phyloP scores from a whole-genome alignment of 2,329 filamentous ascomycete species.

The Aspergillus glaucus region DNA sequence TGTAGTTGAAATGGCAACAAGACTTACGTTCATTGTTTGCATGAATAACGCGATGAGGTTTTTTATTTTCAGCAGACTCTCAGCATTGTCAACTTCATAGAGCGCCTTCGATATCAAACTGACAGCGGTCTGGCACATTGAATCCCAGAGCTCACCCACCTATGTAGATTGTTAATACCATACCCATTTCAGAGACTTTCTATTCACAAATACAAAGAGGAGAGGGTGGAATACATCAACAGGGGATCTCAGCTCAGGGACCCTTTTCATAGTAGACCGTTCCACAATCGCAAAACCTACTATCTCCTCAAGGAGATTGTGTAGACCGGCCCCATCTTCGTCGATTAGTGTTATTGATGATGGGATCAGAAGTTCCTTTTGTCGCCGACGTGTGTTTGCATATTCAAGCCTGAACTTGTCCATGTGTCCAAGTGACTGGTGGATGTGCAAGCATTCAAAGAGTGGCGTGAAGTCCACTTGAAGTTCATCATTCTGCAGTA shows the following conservation, averaged over 20 bases:
- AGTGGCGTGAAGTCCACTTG: constrained; percentile 91
- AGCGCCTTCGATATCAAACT: constrained; percentile 74
- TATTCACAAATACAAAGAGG: neutral
- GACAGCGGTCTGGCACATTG: constrained; percentile 87
- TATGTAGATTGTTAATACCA: constrained; percentile 26
- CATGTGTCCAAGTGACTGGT: constrained; percentile 85
- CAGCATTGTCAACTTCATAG: constrained; percentile 74
- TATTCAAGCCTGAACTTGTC: constrained; percentile 90
- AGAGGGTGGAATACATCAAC: constrained; percentile 58
- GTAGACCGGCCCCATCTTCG: constrained; percentile 80
- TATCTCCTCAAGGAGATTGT: constrained; percentile 85
- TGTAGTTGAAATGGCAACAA: neutral
- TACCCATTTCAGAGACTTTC: constrained; percentile 8
- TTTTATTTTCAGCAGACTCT: constrained; percentile 89
- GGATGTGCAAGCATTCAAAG: constrained; percentile 93
- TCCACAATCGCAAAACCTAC: constrained; percentile 96
- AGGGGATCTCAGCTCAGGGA: constrained; percentile 71
- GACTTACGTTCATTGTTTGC: constrained; percentile 85
- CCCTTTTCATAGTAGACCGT: constrained; percentile 82
- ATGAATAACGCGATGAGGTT: constrained; percentile 89
- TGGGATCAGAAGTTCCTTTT: constrained; percentile 86
- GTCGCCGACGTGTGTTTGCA: constrained; percentile 78
- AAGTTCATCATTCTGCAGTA: constrained; percentile 89
- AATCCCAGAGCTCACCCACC: constrained; percentile 98
- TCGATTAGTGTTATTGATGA: constrained; percentile 67